Evolutionary conservation across 192 early-diverging fungal species (phyloP), one percentile per base, ranked within the genome.

Genomic region (Polychytrium aggregatum): DNA sequence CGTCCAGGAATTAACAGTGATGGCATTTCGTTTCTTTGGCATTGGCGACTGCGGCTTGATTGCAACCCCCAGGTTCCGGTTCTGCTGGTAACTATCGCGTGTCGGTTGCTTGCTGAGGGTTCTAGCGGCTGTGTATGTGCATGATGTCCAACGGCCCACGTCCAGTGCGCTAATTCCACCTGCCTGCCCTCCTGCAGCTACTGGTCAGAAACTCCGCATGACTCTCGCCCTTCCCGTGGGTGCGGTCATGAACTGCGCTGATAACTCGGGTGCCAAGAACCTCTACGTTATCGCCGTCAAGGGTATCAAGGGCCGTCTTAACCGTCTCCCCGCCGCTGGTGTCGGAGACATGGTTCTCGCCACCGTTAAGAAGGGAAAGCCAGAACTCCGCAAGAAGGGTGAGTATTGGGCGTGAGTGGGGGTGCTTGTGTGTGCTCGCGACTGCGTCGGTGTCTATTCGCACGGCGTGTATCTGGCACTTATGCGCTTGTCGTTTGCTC

Each of bases 231-330:
- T 99, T 50, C 85, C 83, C 40, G 81, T 84, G 50, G 83, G 78
- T 74, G 97, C 97, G 44, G 89, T 97, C 57, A 96, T 97, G 84
- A 99, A 99, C 82, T 97, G 94, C 69, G 97, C 97, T 51, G 97
- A 99, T 74, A 99, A 99, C 90, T 97, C 92, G 72, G 97, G 97
- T 43, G 97, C 97, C 68, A 99, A 99, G 86, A 99, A 99, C 86
- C 80, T 99, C 57, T 95, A 97, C 84, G 82, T 99, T 62, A 95
- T 99, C 63, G 83, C 92, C 61, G 97, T 99, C 67, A 81, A 81
- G 62, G 88, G 90, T 50, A 88, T 97, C 63, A 83, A 89, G 73
- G 90, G 85, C 57, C 85, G 92, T 67, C 77, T 99, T 30, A 95
- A 91, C 85, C 81, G 92, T 71, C 82, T 99, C 52, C 97, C 97